A percentile compares a stretch with the other conserved stretches of the same genome.
Conservation (phyloP, 2,329 filamentous ascomycete genomes). For the Bretziella fagacearum region DNA sequence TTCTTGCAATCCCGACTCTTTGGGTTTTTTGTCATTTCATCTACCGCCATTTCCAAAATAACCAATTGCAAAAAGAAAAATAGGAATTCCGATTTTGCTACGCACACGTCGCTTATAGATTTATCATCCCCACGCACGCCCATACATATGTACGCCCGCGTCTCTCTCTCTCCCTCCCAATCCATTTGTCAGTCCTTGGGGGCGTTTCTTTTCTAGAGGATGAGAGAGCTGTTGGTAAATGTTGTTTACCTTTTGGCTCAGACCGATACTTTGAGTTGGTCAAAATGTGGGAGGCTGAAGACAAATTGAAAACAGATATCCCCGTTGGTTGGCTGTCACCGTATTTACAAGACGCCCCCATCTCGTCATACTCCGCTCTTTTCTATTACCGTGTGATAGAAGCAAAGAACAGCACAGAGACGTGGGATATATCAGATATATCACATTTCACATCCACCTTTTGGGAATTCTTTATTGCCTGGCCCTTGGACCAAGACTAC, state of each 20-base stretch:
- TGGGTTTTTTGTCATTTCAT: background rate
- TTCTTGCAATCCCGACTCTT: background rate
- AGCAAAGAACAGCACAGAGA: background rate
- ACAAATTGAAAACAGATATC: background rate
- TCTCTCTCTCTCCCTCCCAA: background rate
- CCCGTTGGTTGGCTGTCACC: background rate
- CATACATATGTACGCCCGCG: background rate
- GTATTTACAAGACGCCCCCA: background rate
- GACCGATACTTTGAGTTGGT: slow-evolving; percentile 1
- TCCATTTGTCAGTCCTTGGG: background rate
- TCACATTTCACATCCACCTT: background rate
- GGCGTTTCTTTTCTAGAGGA: background rate
- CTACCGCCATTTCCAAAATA: background rate
- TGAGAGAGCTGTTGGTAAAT: background rate
- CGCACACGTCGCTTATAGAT: slow-evolving; percentile 3
- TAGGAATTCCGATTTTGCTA: background rate
- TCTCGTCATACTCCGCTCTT: background rate
- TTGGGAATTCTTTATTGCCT: background rate
- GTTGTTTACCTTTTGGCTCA: background rate
- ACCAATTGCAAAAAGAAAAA: background rate
- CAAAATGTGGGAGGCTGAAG: background rate
- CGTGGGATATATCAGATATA: background rate
- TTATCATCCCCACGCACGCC: background rate
- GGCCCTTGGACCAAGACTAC: background rate
- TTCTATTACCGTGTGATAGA: background rate